Conservation (phyloP, 83 land plant genomes). For the Diphasiastrum complanatum region DNA sequence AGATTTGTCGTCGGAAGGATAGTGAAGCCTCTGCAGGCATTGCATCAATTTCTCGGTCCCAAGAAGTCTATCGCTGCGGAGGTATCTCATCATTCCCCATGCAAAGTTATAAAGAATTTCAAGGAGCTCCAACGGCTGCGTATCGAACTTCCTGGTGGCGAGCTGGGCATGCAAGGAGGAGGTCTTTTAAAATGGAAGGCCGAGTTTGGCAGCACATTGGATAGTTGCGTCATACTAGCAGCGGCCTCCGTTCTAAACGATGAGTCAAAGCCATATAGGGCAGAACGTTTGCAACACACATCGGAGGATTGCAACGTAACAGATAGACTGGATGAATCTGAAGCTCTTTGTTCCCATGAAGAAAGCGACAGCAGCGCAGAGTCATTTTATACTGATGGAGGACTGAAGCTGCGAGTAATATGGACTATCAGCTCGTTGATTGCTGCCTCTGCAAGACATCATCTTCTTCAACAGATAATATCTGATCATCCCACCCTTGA, state of each 20-base stretch:
- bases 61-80: constrained; percentile 32
- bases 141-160: constrained; percentile 29
- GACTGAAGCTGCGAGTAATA: constrained; percentile 29
- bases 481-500: constrained; percentile 37
- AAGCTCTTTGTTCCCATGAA: constrained; percentile 11
- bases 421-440: constrained; percentile 38
- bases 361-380: constrained; percentile 33
- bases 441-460: constrained; percentile 34
- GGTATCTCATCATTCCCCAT: constrained; percentile 36
- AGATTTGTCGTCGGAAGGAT: constrained; percentile 28
- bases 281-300: constrained; percentile 14
- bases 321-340: constrained; percentile 3
- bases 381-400: constrained; percentile 33
- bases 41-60: constrained; percentile 36
- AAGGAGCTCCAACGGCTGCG: constrained; percentile 27
- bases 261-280: constrained; percentile 1
- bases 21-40: constrained; percentile 30
- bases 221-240: constrained; percentile 27
- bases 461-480: constrained; percentile 32
- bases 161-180: constrained; percentile 25
- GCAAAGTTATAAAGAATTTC: constrained; percentile 27
- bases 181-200: constrained; percentile 27
- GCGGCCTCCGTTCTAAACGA: constrained; percentile 20
- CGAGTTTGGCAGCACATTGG: constrained; percentile 31
- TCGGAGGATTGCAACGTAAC: constrained; percentile 4